Conservation (phyloP, 345 rosid species). For the Hypericum perforatum region DNA sequence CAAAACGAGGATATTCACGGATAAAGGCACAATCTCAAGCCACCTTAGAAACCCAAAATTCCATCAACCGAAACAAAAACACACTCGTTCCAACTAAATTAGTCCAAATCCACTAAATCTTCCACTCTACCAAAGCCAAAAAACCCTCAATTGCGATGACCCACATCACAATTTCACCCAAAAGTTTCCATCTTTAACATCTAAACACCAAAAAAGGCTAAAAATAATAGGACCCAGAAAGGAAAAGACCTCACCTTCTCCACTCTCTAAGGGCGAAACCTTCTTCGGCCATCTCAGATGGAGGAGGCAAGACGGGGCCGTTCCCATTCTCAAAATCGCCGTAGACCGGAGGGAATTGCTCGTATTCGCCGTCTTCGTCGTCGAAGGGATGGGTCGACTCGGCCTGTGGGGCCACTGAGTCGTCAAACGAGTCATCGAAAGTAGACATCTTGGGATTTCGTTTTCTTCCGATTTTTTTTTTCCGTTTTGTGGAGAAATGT, state of each 20-base stretch:
- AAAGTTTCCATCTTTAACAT: conserved; percentile 1
- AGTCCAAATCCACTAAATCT: neutral
- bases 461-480: neutral
- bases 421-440: conserved; percentile 32
- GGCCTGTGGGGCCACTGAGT: conserved; percentile 18
- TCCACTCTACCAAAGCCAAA: neutral
- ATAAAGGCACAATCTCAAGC: neutral
- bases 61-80: neutral
- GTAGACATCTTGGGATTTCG: conserved; percentile 27
- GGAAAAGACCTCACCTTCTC: conserved; percentile 53
- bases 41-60: neutral
- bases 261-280: conserved; percentile 63
- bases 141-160: neutral
- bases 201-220: neutral
- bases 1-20: too few species aligned
- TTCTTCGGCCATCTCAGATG: conserved; percentile 49
- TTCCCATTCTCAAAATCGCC: conserved; percentile 34
- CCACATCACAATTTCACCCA: neutral
- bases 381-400: conserved; percentile 27
- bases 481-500: too few species aligned
- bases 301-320: conserved; percentile 52
- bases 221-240: neutral
- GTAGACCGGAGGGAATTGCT: conserved; percentile 15
- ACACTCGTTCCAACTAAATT: neutral
- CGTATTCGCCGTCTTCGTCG: conserved; percentile 17